These are phyloP conservation scores for Chrysanthemum lavandulifolium DNA, from an alignment of 129 eudicot genomes.

Conservation along the genomic window DNA sequence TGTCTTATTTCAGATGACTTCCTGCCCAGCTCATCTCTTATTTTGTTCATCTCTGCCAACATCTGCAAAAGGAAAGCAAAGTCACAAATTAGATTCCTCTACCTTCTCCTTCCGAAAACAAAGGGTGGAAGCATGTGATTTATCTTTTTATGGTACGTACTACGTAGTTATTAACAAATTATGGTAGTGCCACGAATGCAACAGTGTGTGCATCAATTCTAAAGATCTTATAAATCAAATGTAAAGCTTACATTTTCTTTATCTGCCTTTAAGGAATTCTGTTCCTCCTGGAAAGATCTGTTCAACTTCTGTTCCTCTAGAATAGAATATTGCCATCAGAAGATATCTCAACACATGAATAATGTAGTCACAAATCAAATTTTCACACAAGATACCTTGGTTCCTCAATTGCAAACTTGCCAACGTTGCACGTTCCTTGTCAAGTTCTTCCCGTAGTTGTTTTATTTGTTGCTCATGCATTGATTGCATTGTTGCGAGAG, in stretches of 20 bases:
- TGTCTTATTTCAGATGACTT: slow-evolving; percentile 60
- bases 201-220: neutral
- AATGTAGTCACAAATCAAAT: slow-evolving; percentile 5
- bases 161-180: neutral
- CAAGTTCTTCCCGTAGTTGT: slow-evolving; percentile 53
- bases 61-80: slow-evolving; percentile 42
- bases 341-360: slow-evolving; percentile 19
- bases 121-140: slow-evolving; percentile 4
- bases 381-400: slow-evolving; percentile 52
- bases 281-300: slow-evolving; percentile 58
- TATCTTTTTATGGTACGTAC: slow-evolving; percentile 3
- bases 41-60: slow-evolving; percentile 53
- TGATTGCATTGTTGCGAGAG: slow-evolving; percentile 56
- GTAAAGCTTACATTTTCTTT: slow-evolving; percentile 62
- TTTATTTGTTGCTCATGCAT: slow-evolving; percentile 64
- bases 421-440: slow-evolving; percentile 60
- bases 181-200: slow-evolving; percentile 1
- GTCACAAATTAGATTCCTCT: slow-evolving; percentile 14
- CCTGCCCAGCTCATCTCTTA: slow-evolving; percentile 58
- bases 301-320: slow-evolving; percentile 80
- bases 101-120: slow-evolving; percentile 10
- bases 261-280: slow-evolving; percentile 54
- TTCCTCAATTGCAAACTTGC: slow-evolving; percentile 47
- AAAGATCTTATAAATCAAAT: slow-evolving; percentile 6
- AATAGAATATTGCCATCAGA: slow-evolving; percentile 36